These are phyloP conservation scores for Chlamydomonas eustigma DNA, from an alignment of 139 green algal species.

Conservation along the genomic window DNA sequence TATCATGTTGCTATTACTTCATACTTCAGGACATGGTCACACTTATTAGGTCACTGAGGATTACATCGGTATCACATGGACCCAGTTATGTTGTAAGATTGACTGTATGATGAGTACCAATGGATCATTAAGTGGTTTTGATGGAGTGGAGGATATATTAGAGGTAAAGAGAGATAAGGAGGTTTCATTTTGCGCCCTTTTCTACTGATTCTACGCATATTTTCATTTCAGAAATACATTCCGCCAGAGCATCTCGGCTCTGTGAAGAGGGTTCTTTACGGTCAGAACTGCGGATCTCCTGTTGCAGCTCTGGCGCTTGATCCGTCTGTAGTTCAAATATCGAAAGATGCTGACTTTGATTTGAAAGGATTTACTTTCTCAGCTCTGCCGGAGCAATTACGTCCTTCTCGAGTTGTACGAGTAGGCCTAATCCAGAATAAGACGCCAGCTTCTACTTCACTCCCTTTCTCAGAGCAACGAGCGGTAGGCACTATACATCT, in stretches of 20 bases:
- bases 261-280: conserved; percentile 74
- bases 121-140: conserved; percentile 28
- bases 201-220: background rate
- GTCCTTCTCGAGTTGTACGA: conserved; percentile 62
- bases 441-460: conserved; percentile 71
- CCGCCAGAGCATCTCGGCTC: conserved; percentile 61
- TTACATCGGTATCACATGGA: no score
- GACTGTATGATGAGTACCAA: no score
- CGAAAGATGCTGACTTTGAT: conserved; percentile 48
- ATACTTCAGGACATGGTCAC: no score
- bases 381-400: conserved; percentile 76
- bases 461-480: conserved; percentile 75
- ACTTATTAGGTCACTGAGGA: no score
- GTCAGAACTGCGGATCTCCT: conserved; percentile 57
- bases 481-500: background rate
- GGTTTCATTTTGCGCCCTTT: background rate
- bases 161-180: conserved; percentile 22
- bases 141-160: conserved; percentile 47
- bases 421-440: conserved; percentile 89
- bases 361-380: conserved; percentile 70
- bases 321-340: background rate
- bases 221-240: conserved; percentile 35
- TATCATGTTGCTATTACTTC: no score
- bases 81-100: no score
- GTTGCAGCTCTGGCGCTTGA: conserved; percentile 40